Conservation (phyloP, 2,329 filamentous ascomycete genomes). For the Aureobasidium sp. region DNA sequence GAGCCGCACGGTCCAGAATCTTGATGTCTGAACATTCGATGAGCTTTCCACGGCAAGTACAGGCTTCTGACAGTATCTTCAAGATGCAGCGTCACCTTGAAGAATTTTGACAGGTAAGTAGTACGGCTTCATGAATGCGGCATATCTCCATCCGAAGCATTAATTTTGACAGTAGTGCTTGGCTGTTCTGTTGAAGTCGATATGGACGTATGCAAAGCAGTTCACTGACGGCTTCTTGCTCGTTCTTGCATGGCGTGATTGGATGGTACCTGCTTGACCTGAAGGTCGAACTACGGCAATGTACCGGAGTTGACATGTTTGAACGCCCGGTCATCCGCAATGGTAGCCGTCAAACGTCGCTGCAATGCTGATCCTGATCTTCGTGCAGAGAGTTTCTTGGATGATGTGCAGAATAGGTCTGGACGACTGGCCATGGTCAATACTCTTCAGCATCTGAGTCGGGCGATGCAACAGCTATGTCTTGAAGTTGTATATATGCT, state of each 20-base stretch:
- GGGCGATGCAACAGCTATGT: background rate
- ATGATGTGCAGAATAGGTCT: background rate
- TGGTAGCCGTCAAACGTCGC: constrained; percentile 14
- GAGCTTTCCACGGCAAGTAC: background rate
- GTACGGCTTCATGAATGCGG: background rate
- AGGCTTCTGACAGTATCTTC: constrained; percentile 7
- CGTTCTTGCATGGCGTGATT: constrained; percentile 1
- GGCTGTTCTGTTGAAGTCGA: background rate
- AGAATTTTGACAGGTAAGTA: constrained; percentile 8
- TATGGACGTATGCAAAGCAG: background rate
- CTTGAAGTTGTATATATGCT: background rate
- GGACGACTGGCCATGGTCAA: background rate
- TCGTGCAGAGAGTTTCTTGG: constrained; percentile 4
- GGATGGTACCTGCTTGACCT: constrained; percentile 8
- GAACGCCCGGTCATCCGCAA: constrained; percentile 9
- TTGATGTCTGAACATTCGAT: background rate
- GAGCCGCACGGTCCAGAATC: background rate
- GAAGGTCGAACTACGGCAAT: constrained; percentile 14
- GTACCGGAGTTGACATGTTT: constrained; percentile 15
- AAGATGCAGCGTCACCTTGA: background rate
- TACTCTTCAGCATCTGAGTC: background rate
- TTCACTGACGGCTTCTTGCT: constrained; percentile 4
- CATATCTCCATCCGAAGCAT: background rate
- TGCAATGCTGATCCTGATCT: constrained; percentile 13
- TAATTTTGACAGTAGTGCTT: background rate